phyloP scores from a whole-genome alignment of 768 basidiomycete species.

The Boletellus ananas region DNA sequence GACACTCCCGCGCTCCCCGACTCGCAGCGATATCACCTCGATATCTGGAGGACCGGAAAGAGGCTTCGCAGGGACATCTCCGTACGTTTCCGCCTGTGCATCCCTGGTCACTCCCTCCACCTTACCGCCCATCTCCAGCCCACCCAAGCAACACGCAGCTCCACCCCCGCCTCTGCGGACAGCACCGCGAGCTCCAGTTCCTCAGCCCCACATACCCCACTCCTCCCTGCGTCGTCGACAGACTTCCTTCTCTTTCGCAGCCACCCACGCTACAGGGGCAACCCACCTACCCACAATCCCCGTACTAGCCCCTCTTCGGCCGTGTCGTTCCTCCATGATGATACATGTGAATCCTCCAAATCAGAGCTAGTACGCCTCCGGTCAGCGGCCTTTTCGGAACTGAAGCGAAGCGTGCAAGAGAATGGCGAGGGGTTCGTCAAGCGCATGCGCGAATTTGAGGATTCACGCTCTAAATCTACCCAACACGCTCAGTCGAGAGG shows the following conservation, averaged over 20 bases:
- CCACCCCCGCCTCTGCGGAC: conserved; percentile 29
- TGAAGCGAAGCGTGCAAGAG: conserved; percentile 58
- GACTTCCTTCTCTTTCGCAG: conserved; percentile 46
- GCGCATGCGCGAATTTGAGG: conserved; percentile 73
- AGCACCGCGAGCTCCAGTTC: conserved; percentile 25
- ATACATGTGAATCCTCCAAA: conserved; percentile 20
- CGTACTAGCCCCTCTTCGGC: conserved; percentile 22
- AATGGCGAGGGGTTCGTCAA: conserved; percentile 64
- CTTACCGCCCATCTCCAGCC: conserved; percentile 9
- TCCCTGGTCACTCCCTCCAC: conserved; percentile 6
- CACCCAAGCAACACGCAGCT: conserved; percentile 23
- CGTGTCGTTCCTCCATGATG: conserved; percentile 14
- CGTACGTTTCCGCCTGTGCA: conserved; percentile 31
- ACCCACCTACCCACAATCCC: conserved; percentile 7
- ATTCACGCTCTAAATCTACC: conserved; percentile 42
- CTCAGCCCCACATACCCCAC: conserved; percentile 31
- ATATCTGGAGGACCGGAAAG: conserved; percentile 53
- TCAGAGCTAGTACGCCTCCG: conserved; percentile 45
- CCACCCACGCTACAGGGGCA: conserved; percentile 9
- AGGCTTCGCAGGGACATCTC: conserved; percentile 46
- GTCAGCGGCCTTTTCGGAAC: conserved; percentile 62
- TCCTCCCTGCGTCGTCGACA: conserved; percentile 46
- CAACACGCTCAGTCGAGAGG: conserved; percentile 38
- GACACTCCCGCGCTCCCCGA: conserved; percentile 34
- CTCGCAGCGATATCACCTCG: conserved; percentile 49